Conservation (phyloP, 208 protist species). For the Trichomonas vaginalis region DNA sequence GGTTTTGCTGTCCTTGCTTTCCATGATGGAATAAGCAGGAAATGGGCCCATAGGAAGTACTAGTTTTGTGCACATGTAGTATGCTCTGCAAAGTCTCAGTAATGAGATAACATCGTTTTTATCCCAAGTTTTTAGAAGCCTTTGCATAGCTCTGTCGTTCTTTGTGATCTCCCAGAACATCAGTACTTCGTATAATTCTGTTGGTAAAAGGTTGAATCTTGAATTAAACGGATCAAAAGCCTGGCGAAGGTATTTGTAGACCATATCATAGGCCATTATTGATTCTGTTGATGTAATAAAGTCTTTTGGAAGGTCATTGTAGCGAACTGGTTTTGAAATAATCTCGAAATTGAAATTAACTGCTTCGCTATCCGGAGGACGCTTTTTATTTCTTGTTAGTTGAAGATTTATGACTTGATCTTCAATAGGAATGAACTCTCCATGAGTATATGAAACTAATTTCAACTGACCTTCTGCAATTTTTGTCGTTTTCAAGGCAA, state of each 20-base stretch:
- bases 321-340: background rate
- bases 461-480: background rate
- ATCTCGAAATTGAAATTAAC: background rate
- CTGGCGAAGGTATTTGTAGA: background rate
- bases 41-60: background rate
- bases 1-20: background rate
- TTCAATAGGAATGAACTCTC: background rate
- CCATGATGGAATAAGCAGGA: background rate
- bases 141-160: background rate
- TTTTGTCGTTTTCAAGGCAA: background rate
- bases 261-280: background rate
- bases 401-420: background rate
- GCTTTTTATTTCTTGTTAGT: background rate
- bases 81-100: too few relatives aligned
- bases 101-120: background rate
- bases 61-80: background rate
- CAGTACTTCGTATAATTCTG: background rate
- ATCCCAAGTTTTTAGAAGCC: background rate
- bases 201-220: background rate
- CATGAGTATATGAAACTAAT: background rate
- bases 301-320: background rate
- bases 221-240: background rate
- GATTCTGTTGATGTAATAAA: background rate
- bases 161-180: background rate
- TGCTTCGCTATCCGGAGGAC: background rate